Conservation (phyloP, 805 yeast species). For the Dipodascus albidus region DNA sequence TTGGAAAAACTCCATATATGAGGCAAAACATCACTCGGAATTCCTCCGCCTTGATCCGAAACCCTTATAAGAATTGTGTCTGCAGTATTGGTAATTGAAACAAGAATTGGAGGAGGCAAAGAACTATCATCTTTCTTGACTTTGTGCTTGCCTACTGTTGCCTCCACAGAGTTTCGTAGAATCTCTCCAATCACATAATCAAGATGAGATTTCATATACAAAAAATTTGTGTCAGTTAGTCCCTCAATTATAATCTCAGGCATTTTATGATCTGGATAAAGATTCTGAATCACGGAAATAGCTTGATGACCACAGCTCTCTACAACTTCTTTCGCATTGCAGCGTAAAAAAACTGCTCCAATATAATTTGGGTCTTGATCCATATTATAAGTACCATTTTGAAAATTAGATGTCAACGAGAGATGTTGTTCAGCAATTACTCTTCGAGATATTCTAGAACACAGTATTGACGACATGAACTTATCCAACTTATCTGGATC, state of each 20-base stretch:
- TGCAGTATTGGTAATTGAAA: slow-evolving; percentile 56
- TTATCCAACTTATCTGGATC: slow-evolving; percentile 56
- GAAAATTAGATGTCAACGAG: slow-evolving; percentile 57
- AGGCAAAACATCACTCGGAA: slow-evolving; percentile 44
- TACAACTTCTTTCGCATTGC: slow-evolving; percentile 62
- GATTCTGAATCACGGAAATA: slow-evolving; percentile 31
- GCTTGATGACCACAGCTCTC: slow-evolving; percentile 43
- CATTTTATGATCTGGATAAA: slow-evolving; percentile 30
- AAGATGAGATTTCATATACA: slow-evolving; percentile 76
- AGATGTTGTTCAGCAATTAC: slow-evolving; percentile 88
- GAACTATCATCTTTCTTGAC: slow-evolving; percentile 14
- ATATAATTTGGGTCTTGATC: slow-evolving; percentile 26
- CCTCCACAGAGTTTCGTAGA: slow-evolving; percentile 73
- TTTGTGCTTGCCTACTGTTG: slow-evolving; percentile 47
- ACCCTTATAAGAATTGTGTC: slow-evolving; percentile 65
- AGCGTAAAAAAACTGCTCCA: slow-evolving; percentile 74
- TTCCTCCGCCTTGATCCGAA: slow-evolving; percentile 88
- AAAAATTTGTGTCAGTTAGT: slow-evolving; percentile 52
- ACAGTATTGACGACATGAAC: slow-evolving; percentile 63
- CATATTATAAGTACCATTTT: slow-evolving; percentile 31
- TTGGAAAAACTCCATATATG: slow-evolving; percentile 79
- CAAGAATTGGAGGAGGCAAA: slow-evolving; percentile 51
- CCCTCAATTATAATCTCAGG: slow-evolving; percentile 78
- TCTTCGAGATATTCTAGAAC: slow-evolving; percentile 82
- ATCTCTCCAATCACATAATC: slow-evolving; percentile 83